Conservation (phyloP, 768 basidiomycete species). For the Termitomyces eurrhizus region DNA sequence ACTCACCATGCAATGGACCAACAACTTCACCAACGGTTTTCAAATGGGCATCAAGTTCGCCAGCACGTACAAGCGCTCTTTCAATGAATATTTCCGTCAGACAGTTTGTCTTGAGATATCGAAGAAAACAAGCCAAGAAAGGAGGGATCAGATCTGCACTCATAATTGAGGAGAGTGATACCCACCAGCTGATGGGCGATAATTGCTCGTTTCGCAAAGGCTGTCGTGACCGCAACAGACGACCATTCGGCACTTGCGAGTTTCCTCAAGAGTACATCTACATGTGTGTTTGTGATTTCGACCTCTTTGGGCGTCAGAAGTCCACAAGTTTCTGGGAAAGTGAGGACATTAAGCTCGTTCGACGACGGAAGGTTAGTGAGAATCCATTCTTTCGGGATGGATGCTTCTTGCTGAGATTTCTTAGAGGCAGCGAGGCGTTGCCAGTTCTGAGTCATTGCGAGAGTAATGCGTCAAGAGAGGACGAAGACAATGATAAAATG, state of each 20-base stretch:
- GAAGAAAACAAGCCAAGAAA: neutral
- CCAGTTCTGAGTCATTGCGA: slow-evolving; percentile 40
- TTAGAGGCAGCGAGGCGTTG: slow-evolving; percentile 51
- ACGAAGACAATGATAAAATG: no score
- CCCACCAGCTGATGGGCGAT: slow-evolving; percentile 75
- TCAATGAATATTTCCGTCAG: slow-evolving; percentile 83
- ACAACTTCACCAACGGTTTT: slow-evolving; percentile 57
- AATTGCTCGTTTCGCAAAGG: slow-evolving; percentile 75
- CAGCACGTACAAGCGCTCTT: slow-evolving; percentile 58
- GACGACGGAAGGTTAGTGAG: slow-evolving; percentile 42
- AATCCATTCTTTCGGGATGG: slow-evolving; percentile 66
- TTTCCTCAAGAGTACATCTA: slow-evolving; percentile 45
- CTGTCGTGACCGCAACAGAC: slow-evolving; percentile 63
- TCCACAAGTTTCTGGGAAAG: slow-evolving; percentile 52
- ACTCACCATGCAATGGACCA: slow-evolving; percentile 66
- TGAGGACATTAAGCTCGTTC: slow-evolving; percentile 47
- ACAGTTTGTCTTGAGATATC: slow-evolving; percentile 58
- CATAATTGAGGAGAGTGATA: neutral
- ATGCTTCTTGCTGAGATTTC: slow-evolving; percentile 43
- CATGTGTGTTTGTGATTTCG: slow-evolving; percentile 40
- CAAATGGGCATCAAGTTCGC: slow-evolving; percentile 61
- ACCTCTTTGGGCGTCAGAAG: slow-evolving; percentile 52
- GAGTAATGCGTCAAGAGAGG: neutral
- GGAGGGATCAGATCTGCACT: neutral
- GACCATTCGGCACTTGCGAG: slow-evolving; percentile 55